Conservation (phyloP, 176 grass and related monocot genomes). For the Ensete ventricosum region DNA sequence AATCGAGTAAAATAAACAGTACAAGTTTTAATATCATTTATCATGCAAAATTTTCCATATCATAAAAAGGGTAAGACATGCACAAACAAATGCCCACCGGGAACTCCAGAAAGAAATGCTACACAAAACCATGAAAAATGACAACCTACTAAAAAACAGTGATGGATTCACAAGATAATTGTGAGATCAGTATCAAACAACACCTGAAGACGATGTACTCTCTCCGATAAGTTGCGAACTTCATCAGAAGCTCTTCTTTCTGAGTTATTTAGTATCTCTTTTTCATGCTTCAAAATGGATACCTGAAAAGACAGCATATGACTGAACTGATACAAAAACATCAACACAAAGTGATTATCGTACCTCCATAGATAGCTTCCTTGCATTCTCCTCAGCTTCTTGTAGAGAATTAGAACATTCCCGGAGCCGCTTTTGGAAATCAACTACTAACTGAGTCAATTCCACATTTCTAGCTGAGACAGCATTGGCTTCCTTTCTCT, state of each 20-base stretch:
- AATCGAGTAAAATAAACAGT: not conserved
- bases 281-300: conserved; percentile 72
- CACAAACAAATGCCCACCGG: not conserved
- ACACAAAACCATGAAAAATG: not conserved
- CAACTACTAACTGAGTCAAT: conserved; percentile 68
- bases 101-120: not conserved
- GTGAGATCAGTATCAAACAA: not conserved
- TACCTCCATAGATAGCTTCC: conserved; percentile 80
- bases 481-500: conserved; percentile 91
- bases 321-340: not conserved
- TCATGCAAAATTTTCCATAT: not conserved
- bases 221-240: conserved; percentile 46
- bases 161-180: not conserved
- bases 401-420: conserved; percentile 75
- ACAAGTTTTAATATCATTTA: not conserved
- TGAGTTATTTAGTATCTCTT: conserved; percentile 57
- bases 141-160: not conserved
- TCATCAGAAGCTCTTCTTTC: conserved; percentile 74
- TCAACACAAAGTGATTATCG: not conserved
- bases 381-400: conserved; percentile 56
- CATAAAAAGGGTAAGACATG: not conserved
- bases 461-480: conserved; percentile 78
- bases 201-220: conserved; percentile 89
- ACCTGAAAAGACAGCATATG: conserved; percentile 26
- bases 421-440: conserved; percentile 67